Evolutionary conservation across 352 stramenopile species (phyloP), one percentile per base, ranked within the genome.

Genomic region (Phytopythium ostracodes): DNA sequence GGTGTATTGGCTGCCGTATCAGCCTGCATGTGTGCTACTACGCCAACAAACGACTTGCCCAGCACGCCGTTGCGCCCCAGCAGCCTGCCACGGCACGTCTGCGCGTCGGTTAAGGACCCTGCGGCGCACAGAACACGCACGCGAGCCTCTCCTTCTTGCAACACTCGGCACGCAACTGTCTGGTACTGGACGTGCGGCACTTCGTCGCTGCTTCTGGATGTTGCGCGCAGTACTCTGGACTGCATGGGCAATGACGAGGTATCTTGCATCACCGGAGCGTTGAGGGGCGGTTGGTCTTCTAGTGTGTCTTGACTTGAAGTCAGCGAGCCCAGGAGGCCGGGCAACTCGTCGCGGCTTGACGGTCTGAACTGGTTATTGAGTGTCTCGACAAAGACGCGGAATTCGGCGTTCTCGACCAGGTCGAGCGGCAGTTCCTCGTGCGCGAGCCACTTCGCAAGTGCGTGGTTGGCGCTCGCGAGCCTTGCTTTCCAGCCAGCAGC

Each of bases 371-470:
- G 62, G 15, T 43, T 64, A 46, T 83, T 83, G 12, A 87, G 66
- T 10, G 59, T 58, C 24, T 70, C 59, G 1, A 80, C 40, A 24
- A 87, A 84, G 29, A 61, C 64, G 0, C 61, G 64, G 24, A 87
- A 87, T 27, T 63, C 62, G 15, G 66, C 56, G 14, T 66, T 81
- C 1, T 80, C 69, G 10, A 87, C 65, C 42, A 84, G 31, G 2
- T 70, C 59, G 1, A 84, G 57, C 4, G 77, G 73, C 35, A 87
- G 60, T 40, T 82, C 68, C 36, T 87, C 77, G 22, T 72, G 63
- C 18, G 71, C 64, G 29, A 87, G 66, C 77, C 77, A 87, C 44
- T 55, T 56, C 18, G 68, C 72, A 18, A 87, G 51, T 36, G 65
- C 66, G 6, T 70, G 67, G 35, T 72, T 82, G 57, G 75, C 72